Conservation (phyloP, 176 grass and related monocot genomes). For the Chloris gayana region DNA sequence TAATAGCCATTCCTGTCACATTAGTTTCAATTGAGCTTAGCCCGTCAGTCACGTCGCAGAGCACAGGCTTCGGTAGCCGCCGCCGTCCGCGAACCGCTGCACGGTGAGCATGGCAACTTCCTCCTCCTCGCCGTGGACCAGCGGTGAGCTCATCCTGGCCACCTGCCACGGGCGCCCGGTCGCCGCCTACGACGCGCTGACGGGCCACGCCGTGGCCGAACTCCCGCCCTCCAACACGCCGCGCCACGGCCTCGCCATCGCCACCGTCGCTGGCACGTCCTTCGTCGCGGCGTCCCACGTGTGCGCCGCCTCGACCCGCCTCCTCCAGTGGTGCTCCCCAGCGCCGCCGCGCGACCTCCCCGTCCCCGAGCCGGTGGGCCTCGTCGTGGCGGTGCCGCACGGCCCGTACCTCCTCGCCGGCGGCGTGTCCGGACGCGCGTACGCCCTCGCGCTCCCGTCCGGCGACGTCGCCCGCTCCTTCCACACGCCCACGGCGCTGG, state of each 20-base stretch:
- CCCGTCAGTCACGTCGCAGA: background rate
- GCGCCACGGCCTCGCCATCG: conserved; percentile 14
- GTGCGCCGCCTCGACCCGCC: conserved; percentile 2
- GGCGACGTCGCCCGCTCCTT: conserved; percentile 14
- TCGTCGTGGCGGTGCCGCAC: conserved; percentile 6
- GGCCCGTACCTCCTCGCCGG: conserved; percentile 36
- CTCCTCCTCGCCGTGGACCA: background rate
- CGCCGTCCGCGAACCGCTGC: no score
- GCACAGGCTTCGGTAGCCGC: background rate
- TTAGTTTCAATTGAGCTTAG: background rate
- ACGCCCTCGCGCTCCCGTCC: conserved; percentile 30
- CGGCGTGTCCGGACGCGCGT: conserved; percentile 21
- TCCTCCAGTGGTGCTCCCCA: conserved; percentile 12
- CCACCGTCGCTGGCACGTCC: background rate
- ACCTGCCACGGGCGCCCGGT: background rate
- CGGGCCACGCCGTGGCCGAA: conserved; percentile 26
- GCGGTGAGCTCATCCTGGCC: conserved; percentile 33
- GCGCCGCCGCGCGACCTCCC: background rate
- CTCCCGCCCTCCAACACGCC: conserved; percentile 26
- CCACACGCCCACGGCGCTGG: background rate
- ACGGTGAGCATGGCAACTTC: background rate
- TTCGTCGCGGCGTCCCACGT: conserved; percentile 32
- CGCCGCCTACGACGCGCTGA: conserved; percentile 28
- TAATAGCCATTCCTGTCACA: background rate
- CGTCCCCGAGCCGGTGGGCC: background rate